Percentiles rank a stretch among this genome's conserved stretches.
Conservation (phyloP, 2,329 filamentous ascomycete genomes). For the Oidium heveae region DNA sequence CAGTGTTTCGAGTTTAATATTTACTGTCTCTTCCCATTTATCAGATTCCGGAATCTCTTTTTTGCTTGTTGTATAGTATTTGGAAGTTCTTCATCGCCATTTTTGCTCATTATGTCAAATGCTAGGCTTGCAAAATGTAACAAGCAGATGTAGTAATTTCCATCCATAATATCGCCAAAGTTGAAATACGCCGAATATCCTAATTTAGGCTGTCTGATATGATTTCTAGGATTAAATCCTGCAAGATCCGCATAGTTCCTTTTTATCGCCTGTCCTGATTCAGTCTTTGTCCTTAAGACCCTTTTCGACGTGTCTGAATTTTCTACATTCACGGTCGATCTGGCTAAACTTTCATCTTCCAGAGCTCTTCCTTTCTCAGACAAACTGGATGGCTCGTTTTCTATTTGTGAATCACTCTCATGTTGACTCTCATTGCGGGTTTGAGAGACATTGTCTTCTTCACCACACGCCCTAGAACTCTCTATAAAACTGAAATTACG, state of each 20-base stretch:
- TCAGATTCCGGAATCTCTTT: not conserved
- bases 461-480: not conserved
- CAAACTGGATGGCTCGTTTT: not conserved
- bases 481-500: not conserved
- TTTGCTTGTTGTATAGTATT: not conserved
- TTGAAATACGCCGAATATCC: not conserved
- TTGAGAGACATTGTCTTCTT: not conserved
- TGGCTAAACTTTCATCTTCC: too few relatives aligned
- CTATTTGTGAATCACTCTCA: not conserved
- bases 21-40: not conserved
- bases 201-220: not conserved
- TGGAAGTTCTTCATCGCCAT: not conserved
- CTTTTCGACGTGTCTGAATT: not conserved
- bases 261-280: not conserved
- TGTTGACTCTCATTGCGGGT: not conserved
- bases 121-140: not conserved
- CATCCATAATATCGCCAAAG: not conserved
- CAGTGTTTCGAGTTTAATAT: not conserved
- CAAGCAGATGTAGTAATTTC: not conserved
- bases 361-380: too few relatives aligned
- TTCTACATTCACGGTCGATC: not conserved
- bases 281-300: not conserved
- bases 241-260: not conserved
- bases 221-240: not conserved
- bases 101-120: not conserved